Percentiles rank a stretch among this genome's conserved stretches.
These are phyloP conservation scores for Alternaria gaisen DNA, from an alignment of 2,329 filamentous ascomycete genomes.

Conservation along the genomic window DNA sequence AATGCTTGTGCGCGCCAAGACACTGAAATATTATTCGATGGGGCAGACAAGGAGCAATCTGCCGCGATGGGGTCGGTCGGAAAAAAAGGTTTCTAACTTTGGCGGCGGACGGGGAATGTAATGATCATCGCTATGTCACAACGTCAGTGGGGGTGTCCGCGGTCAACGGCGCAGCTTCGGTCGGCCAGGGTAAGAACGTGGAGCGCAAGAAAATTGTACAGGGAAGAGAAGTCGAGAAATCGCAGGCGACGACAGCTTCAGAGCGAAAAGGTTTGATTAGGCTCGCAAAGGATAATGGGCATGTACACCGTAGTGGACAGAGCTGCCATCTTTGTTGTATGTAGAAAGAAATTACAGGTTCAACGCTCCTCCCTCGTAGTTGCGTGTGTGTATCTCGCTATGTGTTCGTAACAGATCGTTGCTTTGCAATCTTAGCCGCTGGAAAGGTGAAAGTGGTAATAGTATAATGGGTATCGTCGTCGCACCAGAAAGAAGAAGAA, in stretches of 20 bases:
- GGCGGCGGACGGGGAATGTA: slow-evolving; percentile 5
- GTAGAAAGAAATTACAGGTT: slow-evolving; percentile 26
- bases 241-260: slow-evolving; percentile 5
- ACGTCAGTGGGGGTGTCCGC: slow-evolving; percentile 14
- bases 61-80: slow-evolving; percentile 5
- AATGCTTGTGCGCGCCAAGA: slow-evolving; percentile 8
- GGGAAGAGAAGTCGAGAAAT: slow-evolving; percentile 4
- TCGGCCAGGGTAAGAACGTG: slow-evolving; percentile 10
- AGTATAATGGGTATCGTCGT: slow-evolving; percentile 52
- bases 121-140: slow-evolving; percentile 12
- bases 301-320: slow-evolving; percentile 14
- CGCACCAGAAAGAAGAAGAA: slow-evolving; percentile 35
- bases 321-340: slow-evolving; percentile 23
- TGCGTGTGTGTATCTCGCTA: slow-evolving; percentile 28
- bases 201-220: slow-evolving; percentile 16
- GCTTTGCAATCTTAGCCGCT: slow-evolving; percentile 37
- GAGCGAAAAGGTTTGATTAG: slow-evolving; percentile 20
- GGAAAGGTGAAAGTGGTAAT: slow-evolving; percentile 31
- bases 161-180: slow-evolving; percentile 15
- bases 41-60: slow-evolving; percentile 5
- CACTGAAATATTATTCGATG: slow-evolving; percentile 10
- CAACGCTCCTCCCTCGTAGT: slow-evolving; percentile 21
- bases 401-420: slow-evolving; percentile 32
- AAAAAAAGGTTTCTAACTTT: slow-evolving; percentile 5
- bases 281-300: slow-evolving; percentile 7